A percentile compares a stretch with the other conserved stretches of the same genome.
phyloP scores from a whole-genome alignment of 1,139 yeast species.

The Taiozyma sp. region DNA sequence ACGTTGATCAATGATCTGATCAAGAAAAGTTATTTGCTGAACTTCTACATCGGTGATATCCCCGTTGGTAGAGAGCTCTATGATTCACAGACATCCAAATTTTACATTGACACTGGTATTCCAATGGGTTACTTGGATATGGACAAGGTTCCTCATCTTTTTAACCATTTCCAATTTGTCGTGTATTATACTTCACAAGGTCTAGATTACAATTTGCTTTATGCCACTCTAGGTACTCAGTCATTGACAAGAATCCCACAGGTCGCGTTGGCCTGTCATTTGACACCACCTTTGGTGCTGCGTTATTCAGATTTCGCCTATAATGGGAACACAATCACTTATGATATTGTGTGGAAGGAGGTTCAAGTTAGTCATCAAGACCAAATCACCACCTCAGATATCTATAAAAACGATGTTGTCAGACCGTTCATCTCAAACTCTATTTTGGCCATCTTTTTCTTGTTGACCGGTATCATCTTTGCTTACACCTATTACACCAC shows the following conservation, averaged over 20 bases:
- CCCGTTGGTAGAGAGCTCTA: constrained; percentile 25
- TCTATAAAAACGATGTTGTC: constrained; percentile 23
- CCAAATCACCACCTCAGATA: constrained; percentile 10
- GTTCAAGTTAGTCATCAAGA: constrained; percentile 12
- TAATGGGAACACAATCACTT: constrained; percentile 24
- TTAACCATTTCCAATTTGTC: constrained; percentile 26
- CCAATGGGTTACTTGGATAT: constrained; percentile 25
- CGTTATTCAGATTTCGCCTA: constrained; percentile 19
- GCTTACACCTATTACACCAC: constrained; percentile 27
- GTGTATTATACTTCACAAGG: constrained; percentile 22
- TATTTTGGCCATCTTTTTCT: constrained; percentile 15
- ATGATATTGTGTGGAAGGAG: constrained; percentile 24
- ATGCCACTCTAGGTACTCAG: constrained; percentile 22
- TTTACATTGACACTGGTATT: constrained; percentile 23
- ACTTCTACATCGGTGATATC: constrained; percentile 24
- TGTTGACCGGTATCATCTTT: constrained; percentile 23
- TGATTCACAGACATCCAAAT: constrained; percentile 23
- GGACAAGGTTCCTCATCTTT: constrained; percentile 24
- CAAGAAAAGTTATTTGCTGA: constrained; percentile 23
- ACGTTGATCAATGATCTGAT: constrained; percentile 22
- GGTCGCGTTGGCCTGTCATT: constrained; percentile 15
- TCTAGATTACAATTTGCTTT: constrained; percentile 18
- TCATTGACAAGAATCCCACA: constrained; percentile 22
- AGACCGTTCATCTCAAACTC: constrained; percentile 20
- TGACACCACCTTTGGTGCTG: constrained; percentile 22